phyloP scores from a whole-genome alignment of 352 stramenopile species.

The Phytophthora uliginosa region DNA sequence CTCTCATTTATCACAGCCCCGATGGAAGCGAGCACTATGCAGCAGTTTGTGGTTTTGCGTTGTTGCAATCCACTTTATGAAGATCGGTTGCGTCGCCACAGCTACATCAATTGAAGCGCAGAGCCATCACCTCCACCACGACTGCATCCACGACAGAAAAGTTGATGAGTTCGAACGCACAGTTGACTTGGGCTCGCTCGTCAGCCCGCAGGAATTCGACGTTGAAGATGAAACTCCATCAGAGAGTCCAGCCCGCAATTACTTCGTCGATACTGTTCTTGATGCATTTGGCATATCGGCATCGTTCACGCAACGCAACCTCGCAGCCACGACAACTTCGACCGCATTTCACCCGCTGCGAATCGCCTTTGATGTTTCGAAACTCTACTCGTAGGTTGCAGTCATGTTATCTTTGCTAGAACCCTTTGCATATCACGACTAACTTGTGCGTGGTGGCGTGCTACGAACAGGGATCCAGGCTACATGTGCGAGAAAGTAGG shows the following conservation, averaged over 20 bases:
- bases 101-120: neutral
- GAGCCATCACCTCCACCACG: constrained; percentile 50
- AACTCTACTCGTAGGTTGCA: constrained; percentile 59
- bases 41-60: neutral
- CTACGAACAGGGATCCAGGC: constrained; percentile 55
- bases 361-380: constrained; percentile 83
- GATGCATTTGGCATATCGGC: constrained; percentile 45
- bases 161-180: constrained; percentile 55
- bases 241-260: constrained; percentile 15
- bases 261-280: constrained; percentile 54
- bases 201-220: constrained; percentile 39
- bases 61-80: neutral
- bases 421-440: neutral
- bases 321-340: constrained; percentile 30
- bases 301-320: constrained; percentile 34
- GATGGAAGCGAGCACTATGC: neutral
- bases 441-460: neutral
- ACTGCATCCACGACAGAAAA: constrained; percentile 82
- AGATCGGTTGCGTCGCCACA: neutral
- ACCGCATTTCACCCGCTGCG: constrained; percentile 75
- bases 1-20: neutral
- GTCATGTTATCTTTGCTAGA: neutral
- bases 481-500: constrained; percentile 66
- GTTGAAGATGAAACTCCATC: constrained; percentile 21
- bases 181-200: constrained; percentile 50